Evolutionary conservation across 2,329 filamentous ascomycete species (phyloP).

Genomic region (Colletotrichum liriopes): DNA sequence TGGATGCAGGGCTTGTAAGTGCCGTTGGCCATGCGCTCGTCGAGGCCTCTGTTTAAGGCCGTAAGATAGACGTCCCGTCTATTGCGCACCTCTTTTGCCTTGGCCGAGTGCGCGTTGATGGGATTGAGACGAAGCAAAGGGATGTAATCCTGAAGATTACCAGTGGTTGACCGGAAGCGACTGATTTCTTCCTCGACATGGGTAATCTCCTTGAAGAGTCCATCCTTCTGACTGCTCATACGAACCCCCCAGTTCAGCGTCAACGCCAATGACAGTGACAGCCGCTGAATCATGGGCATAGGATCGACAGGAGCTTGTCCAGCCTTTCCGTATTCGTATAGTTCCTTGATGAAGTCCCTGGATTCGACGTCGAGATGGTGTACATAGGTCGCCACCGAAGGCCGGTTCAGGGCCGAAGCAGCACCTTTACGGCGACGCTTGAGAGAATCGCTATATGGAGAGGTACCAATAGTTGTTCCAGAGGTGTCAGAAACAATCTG

Average conservation of each 20-base stretch:
- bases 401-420: constrained; percentile 76
- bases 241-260: constrained; percentile 78
- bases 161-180: constrained; percentile 72
- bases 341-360: constrained; percentile 74
- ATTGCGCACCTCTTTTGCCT: constrained; percentile 72
- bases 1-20: constrained; percentile 77
- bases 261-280: constrained; percentile 73
- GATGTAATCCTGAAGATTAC: constrained; percentile 75
- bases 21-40: constrained; percentile 73
- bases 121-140: constrained; percentile 73
- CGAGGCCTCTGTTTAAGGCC: constrained; percentile 70
- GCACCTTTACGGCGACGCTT: constrained; percentile 77
- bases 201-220: constrained; percentile 74
- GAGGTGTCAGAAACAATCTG: constrained; percentile 76
- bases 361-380: constrained; percentile 75
- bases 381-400: constrained; percentile 74
- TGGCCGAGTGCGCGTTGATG: constrained; percentile 70
- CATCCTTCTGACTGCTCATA: constrained; percentile 68
- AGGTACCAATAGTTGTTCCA: constrained; percentile 78
- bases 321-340: constrained; percentile 69
- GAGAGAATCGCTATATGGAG: constrained; percentile 75
- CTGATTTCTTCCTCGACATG: constrained; percentile 74
- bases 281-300: constrained; percentile 78
- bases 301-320: constrained; percentile 72
- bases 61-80: constrained; percentile 74